These are phyloP conservation scores for Terana coerulea DNA, from an alignment of 768 basidiomycete species.

Conservation along the genomic window DNA sequence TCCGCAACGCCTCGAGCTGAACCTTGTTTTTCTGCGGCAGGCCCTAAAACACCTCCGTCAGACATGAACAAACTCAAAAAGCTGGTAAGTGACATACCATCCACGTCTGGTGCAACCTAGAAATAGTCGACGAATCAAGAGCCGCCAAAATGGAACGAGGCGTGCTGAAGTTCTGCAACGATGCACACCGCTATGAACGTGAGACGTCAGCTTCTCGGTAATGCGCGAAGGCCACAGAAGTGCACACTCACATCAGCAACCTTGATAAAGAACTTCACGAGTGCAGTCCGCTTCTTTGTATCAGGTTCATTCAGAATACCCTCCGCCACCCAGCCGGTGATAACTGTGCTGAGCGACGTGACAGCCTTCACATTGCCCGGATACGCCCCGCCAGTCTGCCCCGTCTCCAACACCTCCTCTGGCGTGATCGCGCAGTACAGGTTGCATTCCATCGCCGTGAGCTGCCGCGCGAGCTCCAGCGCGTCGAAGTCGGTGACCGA, in stretches of 20 bases:
- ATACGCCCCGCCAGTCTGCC: conserved; percentile 58
- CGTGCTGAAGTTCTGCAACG: conserved; percentile 87
- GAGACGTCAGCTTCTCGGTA: neutral
- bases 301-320: conserved; percentile 89
- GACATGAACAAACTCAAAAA: neutral
- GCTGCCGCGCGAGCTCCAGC: conserved; percentile 87
- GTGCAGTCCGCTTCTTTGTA: conserved; percentile 69
- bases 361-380: conserved; percentile 78
- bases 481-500: conserved; percentile 88
- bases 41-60: conserved; percentile 42
- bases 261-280: conserved; percentile 94
- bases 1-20: conserved; percentile 75
- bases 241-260: conserved; percentile 71
- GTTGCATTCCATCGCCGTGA: conserved; percentile 91
- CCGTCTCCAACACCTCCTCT: conserved; percentile 85
- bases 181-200: conserved; percentile 67
- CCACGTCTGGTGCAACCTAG: conserved; percentile 92
- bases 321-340: conserved; percentile 96
- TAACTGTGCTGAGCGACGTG: conserved; percentile 82
- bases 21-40: conserved; percentile 81
- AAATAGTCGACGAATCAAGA: conserved; percentile 92
- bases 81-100: conserved; percentile 49
- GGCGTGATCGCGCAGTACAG: conserved; percentile 84
- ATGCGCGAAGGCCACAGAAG: conserved; percentile 4
- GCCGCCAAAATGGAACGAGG: conserved; percentile 91